phyloP scores from a whole-genome alignment of 1,284 basidiomycete genomes.

The Ganoderma resinaceum region DNA sequence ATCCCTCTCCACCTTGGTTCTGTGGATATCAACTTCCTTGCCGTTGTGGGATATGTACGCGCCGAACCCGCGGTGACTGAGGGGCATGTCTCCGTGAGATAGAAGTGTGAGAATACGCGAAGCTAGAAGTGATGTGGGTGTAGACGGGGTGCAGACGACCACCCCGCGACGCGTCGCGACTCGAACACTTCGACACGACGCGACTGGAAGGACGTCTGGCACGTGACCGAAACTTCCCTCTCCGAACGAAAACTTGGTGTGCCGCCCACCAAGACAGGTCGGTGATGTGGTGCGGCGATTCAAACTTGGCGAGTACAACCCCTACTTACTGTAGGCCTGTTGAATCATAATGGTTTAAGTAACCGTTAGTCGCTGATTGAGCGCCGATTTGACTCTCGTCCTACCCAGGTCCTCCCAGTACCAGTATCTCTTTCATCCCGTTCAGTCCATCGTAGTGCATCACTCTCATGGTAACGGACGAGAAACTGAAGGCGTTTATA shows the following conservation, averaged over 20 bases:
- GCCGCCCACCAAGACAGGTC: background rate
- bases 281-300: too few relatives aligned
- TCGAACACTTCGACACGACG: conserved; percentile 9
- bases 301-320: too few relatives aligned
- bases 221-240: conserved; percentile 17
- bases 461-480: conserved; percentile 43
- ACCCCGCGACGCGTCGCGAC: background rate
- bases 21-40: conserved; percentile 24
- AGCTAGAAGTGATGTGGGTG: background rate
- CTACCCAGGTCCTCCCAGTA: background rate
- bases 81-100: conserved; percentile 14
- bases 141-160: background rate
- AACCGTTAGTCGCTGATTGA: background rate
- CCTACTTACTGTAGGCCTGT: too few relatives aligned
- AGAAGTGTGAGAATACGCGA: background rate
- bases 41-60: conserved; percentile 32
- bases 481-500: conserved; percentile 68
- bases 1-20: conserved; percentile 27
- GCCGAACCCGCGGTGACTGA: conserved; percentile 21
- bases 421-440: background rate
- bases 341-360: background rate
- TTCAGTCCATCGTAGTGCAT: background rate
- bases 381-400: too few relatives aligned
- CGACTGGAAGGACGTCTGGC: background rate
- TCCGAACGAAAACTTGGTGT: background rate